Evolutionary conservation across 768 basidiomycete species (phyloP).

Genomic region (Favolaschia claudopus): DNA sequence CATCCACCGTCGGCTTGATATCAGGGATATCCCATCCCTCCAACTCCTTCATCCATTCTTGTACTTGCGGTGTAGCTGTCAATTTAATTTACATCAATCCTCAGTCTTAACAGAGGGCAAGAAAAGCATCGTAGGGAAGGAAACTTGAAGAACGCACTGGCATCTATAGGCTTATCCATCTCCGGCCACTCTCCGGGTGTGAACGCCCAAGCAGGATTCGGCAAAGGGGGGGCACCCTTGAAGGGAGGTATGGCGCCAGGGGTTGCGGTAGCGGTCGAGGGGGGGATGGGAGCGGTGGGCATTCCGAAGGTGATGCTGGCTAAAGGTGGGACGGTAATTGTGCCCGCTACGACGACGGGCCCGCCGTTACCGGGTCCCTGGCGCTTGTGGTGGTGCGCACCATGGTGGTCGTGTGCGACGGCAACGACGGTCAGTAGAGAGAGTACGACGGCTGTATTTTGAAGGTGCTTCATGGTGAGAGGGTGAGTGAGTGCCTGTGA

Average conservation of each 20-base stretch:
- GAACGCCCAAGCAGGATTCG: slow-evolving; percentile 53
- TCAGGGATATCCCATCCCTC: slow-evolving; percentile 75
- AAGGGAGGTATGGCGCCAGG: slow-evolving; percentile 70
- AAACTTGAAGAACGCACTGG: background rate
- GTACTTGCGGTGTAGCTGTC: too few relatives aligned
- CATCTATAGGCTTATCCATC: slow-evolving; percentile 20
- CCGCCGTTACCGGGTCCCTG: slow-evolving; percentile 20
- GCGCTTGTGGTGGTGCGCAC: slow-evolving; percentile 26
- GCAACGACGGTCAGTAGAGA: too few relatives aligned
- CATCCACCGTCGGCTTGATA: slow-evolving; percentile 66
- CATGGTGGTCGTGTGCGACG: slow-evolving; percentile 51
- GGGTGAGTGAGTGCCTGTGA: too few relatives aligned
- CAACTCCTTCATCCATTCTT: slow-evolving; percentile 79
- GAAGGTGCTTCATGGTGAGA: too few relatives aligned
- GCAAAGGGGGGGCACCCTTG: slow-evolving; percentile 71
- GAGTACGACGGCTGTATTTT: too few relatives aligned
- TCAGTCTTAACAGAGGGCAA: slow-evolving; percentile 42
- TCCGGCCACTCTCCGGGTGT: slow-evolving; percentile 3
- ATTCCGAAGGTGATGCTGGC: slow-evolving; percentile 68
- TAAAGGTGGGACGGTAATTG: slow-evolving; percentile 68
- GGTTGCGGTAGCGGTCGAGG: slow-evolving; percentile 59
- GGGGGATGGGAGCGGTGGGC: slow-evolving; percentile 57
- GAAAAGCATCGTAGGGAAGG: background rate
- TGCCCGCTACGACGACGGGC: slow-evolving; percentile 35
- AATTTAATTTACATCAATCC: too few relatives aligned